Evolutionary conservation across 2,329 filamentous ascomycete genomes (phyloP), one percentile per base, ranked within the genome.

Genomic region (Sporothrix variecibatus): DNA sequence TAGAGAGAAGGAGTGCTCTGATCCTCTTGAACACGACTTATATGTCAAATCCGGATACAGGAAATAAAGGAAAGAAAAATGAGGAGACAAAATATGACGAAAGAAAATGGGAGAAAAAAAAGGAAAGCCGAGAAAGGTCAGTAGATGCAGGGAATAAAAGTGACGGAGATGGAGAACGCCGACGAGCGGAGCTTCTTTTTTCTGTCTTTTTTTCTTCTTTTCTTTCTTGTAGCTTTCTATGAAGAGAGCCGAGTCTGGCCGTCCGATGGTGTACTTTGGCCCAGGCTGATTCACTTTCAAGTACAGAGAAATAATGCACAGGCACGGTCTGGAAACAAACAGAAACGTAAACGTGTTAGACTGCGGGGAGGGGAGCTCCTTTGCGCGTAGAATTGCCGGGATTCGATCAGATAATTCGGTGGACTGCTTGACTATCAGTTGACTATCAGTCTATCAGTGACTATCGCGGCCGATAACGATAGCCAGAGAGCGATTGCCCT

Each of bases 391-490:
- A 62, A 3, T 43, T 40, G 31, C 34, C 8, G 28, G 2, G 40
- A 7, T 40, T 70, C 67, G 67, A 70, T 56, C 67, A 70, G 67
- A 70, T 70, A 70, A 68, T 68, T 68, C 5, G 38, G 38, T 46
- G 40, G 43, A 46, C 34, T 23, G 34, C n/a, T 23, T 40, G 64
- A 67, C 38, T 67, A 49, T 67, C 43, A 68, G n/a, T 64, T 40
- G 65, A 51, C 43, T 51, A 49, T 49, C 43, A 49, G 43, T 49
- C 43, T 49, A 17, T 49, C 43, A 49, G 43, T 40, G 65, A 51
- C 43, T 34, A 23, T 68, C 65, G 43, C 26, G 65, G 15, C 43
- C 70, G 58, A 72, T 64, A 65, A 72, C 43, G 70, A 72, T 72
- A 72, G 70, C 53, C 26, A 46, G 62, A 46, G 12, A 9, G n/a